Base-by-base conservation (phyloP, 1,139 yeast species). In the Kurtzmaniella natalensis region DNA sequence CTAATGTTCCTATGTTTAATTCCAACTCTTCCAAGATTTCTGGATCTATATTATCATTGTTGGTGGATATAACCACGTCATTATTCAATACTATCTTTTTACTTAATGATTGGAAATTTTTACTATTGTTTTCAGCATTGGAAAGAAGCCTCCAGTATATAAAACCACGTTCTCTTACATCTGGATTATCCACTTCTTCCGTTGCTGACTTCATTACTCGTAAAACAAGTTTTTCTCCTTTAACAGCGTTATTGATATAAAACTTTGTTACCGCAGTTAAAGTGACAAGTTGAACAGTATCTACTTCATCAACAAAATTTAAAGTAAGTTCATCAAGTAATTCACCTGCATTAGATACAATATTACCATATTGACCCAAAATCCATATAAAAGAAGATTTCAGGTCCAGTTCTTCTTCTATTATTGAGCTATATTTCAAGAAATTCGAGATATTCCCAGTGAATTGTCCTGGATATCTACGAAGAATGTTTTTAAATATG, bases 111-210 rank as follows among this genome's bases (percentile, higher is more conserved):
- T 66, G 73, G 43, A 67, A 66, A 22, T 50, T 58, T 3, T 51
- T 55, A 33, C 28, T 27, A 10, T 33, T 30, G 30, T 46, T 45
- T 8, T 55, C 51, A 29, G 66, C 66, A 0, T 78, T 53, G 0
- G 94, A 76, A 7, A 89, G 60, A 19, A 88, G 55, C 36, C 95
- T 68, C 94, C 95, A 85, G 55, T 89, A 89, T 60, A 87, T 78
- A 50, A 67, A 83, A 0, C 94, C 96, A 30, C 96, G 61, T 45
- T 86, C 95, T 42, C 96, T 70, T 11, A 88, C 61, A 57, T 89
- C 97, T 0, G 96, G 96, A 46, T 65, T 70, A 43, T 81, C 80
- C 0, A 72, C 66, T 15, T 80, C 84, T 45, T 86, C 94, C 0
- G 95, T 84, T 4, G 89, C 85, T 61, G 71, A 61, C 50, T 78